Conservation (phyloP, 2,329 filamentous ascomycete species). For the Zarea fungicola region DNA sequence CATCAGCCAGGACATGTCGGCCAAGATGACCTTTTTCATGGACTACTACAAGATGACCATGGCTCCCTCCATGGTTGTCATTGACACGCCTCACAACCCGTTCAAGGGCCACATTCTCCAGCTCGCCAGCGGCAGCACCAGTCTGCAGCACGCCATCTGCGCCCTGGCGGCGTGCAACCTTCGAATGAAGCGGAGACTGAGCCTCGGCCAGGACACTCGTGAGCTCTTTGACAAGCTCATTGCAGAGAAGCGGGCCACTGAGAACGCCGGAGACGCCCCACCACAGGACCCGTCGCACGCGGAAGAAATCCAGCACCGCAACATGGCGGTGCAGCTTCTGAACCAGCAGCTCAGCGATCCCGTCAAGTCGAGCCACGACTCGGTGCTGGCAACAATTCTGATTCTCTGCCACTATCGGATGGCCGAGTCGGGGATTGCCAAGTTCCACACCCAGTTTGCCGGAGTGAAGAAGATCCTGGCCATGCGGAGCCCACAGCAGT, state of each 20-base stretch:
- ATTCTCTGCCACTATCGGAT: constrained; percentile 89
- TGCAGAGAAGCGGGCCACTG: constrained; percentile 41
- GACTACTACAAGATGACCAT: constrained; percentile 93
- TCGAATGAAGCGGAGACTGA: constrained; percentile 71
- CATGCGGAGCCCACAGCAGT: constrained; percentile 57
- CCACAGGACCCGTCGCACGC: constrained; percentile 62
- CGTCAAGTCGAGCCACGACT: constrained; percentile 71
- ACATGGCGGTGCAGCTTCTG: constrained; percentile 71
- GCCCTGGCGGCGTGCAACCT: constrained; percentile 85
- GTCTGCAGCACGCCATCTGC: constrained; percentile 88
- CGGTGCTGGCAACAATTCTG: constrained; percentile 79
- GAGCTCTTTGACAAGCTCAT: constrained; percentile 44
- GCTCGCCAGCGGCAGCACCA: constrained; percentile 70
- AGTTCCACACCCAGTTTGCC: constrained; percentile 89
- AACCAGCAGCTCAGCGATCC: constrained; percentile 80
- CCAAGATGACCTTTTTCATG: constrained; percentile 81
- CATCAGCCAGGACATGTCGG: constrained; percentile 59
- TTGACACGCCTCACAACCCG: constrained; percentile 80
- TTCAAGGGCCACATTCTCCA: constrained; percentile 78
- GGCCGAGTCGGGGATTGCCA: constrained; percentile 86
- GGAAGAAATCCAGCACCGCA: constrained; percentile 78
- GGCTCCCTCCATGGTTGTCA: constrained; percentile 85
- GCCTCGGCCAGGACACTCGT: constrained; percentile 52
- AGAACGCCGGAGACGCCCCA: constrained; percentile 41
- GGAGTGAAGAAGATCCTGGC: constrained; percentile 86